These are phyloP conservation scores for Drosera spatulata DNA, from an alignment of 179 eudicot species.

Conservation along the genomic window DNA sequence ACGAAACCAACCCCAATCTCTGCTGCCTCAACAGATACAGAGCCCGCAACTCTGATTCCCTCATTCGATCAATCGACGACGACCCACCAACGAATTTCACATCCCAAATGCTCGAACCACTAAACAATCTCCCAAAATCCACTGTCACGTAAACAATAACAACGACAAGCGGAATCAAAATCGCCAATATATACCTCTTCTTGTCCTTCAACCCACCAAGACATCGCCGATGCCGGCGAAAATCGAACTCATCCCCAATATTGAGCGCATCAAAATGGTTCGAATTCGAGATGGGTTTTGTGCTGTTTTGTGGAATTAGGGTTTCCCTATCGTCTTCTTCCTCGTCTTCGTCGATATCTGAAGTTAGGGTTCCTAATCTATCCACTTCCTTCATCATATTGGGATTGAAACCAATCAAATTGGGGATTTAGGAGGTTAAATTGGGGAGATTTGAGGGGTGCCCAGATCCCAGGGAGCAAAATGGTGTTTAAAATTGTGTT, in stretches of 20 bases:
- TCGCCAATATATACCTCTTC: slow-evolving; percentile 38
- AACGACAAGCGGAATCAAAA: slow-evolving; percentile 33
- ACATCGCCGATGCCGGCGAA: no score
- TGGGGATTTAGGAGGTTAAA: no score
- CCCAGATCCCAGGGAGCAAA: no score
- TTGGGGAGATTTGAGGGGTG: no score
- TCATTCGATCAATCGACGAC: slow-evolving; percentile 24
- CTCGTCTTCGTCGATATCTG: slow-evolving; percentile 42
- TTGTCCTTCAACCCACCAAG: slow-evolving; percentile 1
- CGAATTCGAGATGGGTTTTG: slow-evolving; percentile 7
- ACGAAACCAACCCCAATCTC: slow-evolving; percentile 29
- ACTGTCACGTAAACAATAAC: slow-evolving; percentile 35
- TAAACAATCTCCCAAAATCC: slow-evolving; percentile 30
- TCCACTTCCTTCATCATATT: slow-evolving; percentile 20
- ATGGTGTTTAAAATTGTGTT: no score
- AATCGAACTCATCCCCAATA: slow-evolving; percentile 14
- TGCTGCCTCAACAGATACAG: slow-evolving; percentile 40
- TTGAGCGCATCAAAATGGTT: slow-evolving; percentile 26
- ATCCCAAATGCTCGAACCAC: slow-evolving; percentile 10
- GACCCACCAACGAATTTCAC: slow-evolving; percentile 10
- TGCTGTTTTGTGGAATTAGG: slow-evolving; percentile 29
- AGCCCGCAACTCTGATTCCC: slow-evolving; percentile 49
- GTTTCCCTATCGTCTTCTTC: slow-evolving; percentile 36
- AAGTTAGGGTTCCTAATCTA: slow-evolving; percentile 17
- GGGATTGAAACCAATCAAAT: no score